These are phyloP conservation scores for Caryopteris hybrid DNA, from an alignment of 305 asterid species.

Conservation along the genomic window DNA sequence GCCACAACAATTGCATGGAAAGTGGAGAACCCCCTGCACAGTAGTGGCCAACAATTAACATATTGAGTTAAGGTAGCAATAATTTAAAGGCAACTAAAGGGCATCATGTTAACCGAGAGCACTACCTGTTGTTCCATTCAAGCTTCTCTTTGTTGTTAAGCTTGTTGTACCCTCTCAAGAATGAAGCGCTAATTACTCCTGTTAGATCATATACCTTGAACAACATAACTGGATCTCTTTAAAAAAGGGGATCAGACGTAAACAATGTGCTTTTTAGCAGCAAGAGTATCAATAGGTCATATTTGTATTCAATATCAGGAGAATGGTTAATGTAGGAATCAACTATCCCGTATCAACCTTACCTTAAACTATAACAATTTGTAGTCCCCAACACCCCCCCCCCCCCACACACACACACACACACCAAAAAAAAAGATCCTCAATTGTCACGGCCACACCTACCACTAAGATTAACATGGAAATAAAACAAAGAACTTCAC, in stretches of 20 bases:
- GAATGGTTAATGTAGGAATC: conserved; percentile 1
- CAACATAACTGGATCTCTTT: conserved; percentile 31
- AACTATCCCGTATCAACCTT: not conserved
- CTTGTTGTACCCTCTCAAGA: conserved; percentile 56
- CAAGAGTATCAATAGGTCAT: not conserved
- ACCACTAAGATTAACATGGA: not conserved
- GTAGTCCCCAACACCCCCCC: not conserved
- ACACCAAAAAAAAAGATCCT: not conserved
- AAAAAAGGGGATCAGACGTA: conserved; percentile 11
- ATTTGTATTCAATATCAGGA: not conserved
- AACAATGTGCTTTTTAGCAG: conserved; percentile 14
- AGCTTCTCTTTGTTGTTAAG: conserved; percentile 53
- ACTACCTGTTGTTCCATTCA: conserved; percentile 86
- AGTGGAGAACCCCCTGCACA: conserved; percentile 85
- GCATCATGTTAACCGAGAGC: conserved; percentile 7
- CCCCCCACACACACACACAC: not conserved
- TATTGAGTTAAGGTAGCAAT: not conserved
- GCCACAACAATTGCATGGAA: conserved; percentile 78
- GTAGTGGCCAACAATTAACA: conserved; percentile 2
- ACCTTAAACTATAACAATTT: not conserved
- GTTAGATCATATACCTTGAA: conserved; percentile 76
- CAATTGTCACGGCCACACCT: not conserved
- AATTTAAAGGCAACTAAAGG: not conserved
- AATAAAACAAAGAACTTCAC: not conserved
- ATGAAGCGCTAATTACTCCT: conserved; percentile 52